Conservation (phyloP, 345 rosid genomes). For the Streptanthus diversifolius region DNA sequence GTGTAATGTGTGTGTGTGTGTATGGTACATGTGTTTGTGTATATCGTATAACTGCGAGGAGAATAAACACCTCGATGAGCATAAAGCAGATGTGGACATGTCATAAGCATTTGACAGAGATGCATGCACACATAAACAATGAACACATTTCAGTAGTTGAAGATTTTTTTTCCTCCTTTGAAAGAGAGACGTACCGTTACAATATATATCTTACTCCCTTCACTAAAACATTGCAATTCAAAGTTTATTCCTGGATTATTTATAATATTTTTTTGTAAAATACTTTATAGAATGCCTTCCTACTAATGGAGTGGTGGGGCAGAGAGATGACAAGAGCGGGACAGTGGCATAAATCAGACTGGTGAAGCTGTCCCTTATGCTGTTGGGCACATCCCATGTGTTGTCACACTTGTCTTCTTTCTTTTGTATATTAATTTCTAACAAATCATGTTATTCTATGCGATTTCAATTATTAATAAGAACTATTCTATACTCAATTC, state of each 20-base stretch:
- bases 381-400: constrained; percentile 40
- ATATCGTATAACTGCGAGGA: not conserved
- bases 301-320: constrained; percentile 23
- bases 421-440: not conserved
- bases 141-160: not conserved
- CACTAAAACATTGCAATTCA: too few species aligned
- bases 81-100: constrained; percentile 22
- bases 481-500: constrained; percentile 7
- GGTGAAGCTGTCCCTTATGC: constrained; percentile 31
- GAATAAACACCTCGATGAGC: constrained; percentile 22
- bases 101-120: constrained; percentile 6
- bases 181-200: not conserved
- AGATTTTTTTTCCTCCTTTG: not conserved
- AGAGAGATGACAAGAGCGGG: constrained; percentile 35
- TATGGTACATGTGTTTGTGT: not conserved
- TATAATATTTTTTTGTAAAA: not conserved
- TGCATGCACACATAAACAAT: constrained; percentile 12
- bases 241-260: too few species aligned
- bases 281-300: not conserved
- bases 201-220: not conserved
- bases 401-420: constrained; percentile 36
- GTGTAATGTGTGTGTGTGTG: constrained; percentile 2
- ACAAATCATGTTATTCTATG: constrained; percentile 25
- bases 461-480: constrained; percentile 24
- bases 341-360: constrained; percentile 35